phyloP scores from a whole-genome alignment of 2,329 filamentous ascomycete species.

The Sclerotinia glacialis region DNA sequence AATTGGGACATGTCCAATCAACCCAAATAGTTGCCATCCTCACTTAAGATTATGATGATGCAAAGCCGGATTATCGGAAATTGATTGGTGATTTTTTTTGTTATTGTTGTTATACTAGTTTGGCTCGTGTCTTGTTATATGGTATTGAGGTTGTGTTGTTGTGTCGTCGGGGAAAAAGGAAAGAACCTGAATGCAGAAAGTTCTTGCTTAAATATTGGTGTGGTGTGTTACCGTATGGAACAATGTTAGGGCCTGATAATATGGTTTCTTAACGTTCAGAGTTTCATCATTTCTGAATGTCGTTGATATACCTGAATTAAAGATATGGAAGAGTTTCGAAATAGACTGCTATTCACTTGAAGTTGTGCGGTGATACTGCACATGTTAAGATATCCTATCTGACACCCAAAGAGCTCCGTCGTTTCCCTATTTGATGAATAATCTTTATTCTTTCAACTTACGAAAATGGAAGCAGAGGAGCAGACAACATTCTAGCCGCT shows the following conservation, averaged over 20 bases:
- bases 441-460: too few relatives aligned
- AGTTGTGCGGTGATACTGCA: too few relatives aligned
- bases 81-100: neutral
- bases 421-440: too few relatives aligned
- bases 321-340: too few relatives aligned
- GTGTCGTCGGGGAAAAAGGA: neutral
- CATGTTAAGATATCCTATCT: too few relatives aligned
- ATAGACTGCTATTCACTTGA: too few relatives aligned
- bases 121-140: neutral
- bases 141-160: neutral
- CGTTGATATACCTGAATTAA: neutral
- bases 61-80: neutral
- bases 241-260: neutral
- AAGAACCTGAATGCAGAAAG: neutral
- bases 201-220: neutral
- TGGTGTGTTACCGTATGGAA: neutral
- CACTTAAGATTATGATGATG: neutral
- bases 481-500: too few relatives aligned
- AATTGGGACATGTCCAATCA: neutral
- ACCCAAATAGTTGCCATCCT: neutral
- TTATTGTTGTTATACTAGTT: neutral
- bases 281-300: neutral
- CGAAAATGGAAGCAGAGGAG: too few relatives aligned
- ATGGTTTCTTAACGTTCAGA: too few relatives aligned
- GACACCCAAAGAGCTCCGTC: too few relatives aligned